Evolutionary conservation across 257 asterid species (phyloP).

Genomic region (Dorcoceras hygrometricum): DNA sequence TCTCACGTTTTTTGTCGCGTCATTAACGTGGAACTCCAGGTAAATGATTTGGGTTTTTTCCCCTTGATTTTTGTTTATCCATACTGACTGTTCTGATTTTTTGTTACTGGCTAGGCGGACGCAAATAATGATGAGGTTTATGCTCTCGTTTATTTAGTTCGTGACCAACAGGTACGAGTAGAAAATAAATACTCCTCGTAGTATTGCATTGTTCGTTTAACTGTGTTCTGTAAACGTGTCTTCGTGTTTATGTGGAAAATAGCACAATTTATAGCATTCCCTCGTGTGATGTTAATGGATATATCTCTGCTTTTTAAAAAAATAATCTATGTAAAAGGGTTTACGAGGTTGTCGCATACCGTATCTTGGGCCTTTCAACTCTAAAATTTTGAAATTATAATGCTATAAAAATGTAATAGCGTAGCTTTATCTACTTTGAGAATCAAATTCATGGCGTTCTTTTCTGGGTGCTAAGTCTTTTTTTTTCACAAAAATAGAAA

Average conservation of each 20-base stretch:
- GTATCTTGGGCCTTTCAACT: background rate
- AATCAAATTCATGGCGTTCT: constrained; percentile 17
- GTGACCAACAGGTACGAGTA: constrained; percentile 72
- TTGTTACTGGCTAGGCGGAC: constrained; percentile 68
- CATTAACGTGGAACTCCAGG: constrained; percentile 84
- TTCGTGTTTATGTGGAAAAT: constrained; percentile 11
- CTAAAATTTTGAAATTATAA: constrained; percentile 4
- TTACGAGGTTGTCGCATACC: background rate
- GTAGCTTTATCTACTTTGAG: constrained; percentile 12
- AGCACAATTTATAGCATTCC: background rate
- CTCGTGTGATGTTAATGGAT: constrained; percentile 2
- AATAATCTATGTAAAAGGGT: background rate
- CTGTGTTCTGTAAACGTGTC: background rate
- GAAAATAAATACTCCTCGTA: constrained; percentile 9
- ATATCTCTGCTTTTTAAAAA: background rate
- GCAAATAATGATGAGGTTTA: constrained; percentile 81
- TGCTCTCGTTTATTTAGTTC: constrained; percentile 77
- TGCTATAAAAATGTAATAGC: no score
- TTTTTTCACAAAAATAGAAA: background rate
- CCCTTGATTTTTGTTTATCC: background rate
- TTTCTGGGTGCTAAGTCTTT: background rate
- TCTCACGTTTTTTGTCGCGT: constrained; percentile 93
- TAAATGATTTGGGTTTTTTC: constrained; percentile 21
- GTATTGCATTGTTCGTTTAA: constrained; percentile 11
- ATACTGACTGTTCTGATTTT: constrained; percentile 13